Conservation (phyloP, 2,329 filamentous ascomycete species). For the Monilinia aucupariae region DNA sequence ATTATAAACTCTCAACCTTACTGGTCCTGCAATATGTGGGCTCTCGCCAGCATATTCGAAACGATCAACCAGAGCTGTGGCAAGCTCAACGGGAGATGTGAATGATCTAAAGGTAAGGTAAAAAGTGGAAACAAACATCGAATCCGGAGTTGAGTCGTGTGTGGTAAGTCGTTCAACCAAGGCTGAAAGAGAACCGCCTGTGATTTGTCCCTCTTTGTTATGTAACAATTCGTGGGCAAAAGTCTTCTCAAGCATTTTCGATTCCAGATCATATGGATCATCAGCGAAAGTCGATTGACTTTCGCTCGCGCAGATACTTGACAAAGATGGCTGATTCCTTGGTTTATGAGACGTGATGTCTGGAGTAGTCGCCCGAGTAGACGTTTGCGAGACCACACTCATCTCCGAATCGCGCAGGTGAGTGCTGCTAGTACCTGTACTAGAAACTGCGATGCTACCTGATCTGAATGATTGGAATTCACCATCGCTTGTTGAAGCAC, state of each 20-base stretch:
- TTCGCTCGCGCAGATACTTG: slow-evolving; percentile 61
- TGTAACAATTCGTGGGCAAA: slow-evolving; percentile 86
- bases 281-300: slow-evolving; percentile 63
- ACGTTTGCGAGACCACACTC: slow-evolving; percentile 73
- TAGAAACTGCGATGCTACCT: slow-evolving; percentile 69
- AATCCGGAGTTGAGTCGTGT: slow-evolving; percentile 86
- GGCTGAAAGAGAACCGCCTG: slow-evolving; percentile 82
- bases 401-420: slow-evolving; percentile 75
- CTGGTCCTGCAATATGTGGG: slow-evolving; percentile 67
- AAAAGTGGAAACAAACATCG: slow-evolving; percentile 87
- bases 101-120: slow-evolving; percentile 96
- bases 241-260: slow-evolving; percentile 81
- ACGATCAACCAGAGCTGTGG: slow-evolving; percentile 77
- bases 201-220: slow-evolving; percentile 93
- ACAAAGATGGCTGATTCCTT: slow-evolving; percentile 53
- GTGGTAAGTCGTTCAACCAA: slow-evolving; percentile 92
- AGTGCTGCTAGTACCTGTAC: slow-evolving; percentile 71
- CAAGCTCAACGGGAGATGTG: slow-evolving; percentile 72
- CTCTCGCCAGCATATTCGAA: slow-evolving; percentile 88
- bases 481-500: slow-evolving; percentile 42
- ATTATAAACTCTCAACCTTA: slow-evolving; percentile 89
- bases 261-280: slow-evolving; percentile 73
- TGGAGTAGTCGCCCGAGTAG: slow-evolving; percentile 83
- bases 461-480: slow-evolving; percentile 53
- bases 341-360: slow-evolving; percentile 44